Conservation (phyloP, 345 rosid genomes). For the Gossypioides kirkii region DNA sequence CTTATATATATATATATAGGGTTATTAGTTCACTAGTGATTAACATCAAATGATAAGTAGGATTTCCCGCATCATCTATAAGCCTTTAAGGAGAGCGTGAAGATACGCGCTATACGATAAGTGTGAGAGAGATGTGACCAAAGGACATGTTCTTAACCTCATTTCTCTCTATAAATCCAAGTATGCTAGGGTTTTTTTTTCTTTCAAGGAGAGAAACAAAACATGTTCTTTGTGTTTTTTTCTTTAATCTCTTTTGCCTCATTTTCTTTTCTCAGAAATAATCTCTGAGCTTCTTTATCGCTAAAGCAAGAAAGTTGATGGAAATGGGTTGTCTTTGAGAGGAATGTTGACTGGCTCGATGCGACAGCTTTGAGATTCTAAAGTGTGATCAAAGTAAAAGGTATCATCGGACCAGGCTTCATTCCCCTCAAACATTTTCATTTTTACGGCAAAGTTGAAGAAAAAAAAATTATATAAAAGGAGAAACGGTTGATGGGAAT, state of each 20-base stretch:
- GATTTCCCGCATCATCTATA: no score
- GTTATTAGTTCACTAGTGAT: no score
- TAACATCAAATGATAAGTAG: no score
- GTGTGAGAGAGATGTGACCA: not conserved
- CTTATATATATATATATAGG: no score
- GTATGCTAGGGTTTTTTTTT: constrained; percentile 22
- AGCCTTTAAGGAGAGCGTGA: not conserved
- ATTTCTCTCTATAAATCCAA: constrained; percentile 21
- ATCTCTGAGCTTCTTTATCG: not conserved
- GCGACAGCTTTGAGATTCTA: not conserved
- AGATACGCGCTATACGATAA: not conserved
- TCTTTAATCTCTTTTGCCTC: not conserved
- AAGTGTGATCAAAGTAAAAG: constrained; percentile 7
- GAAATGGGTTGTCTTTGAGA: constrained; percentile 19
- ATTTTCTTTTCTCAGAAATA: not conserved
- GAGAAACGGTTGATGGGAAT: constrained; percentile 43
- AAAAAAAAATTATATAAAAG: not conserved
- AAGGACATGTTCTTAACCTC: not conserved
- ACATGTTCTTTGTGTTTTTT: not conserved
- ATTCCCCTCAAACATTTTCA: constrained; percentile 17
- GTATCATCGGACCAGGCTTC: constrained; percentile 26
- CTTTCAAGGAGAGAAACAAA: not conserved
- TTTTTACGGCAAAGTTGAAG: not conserved
- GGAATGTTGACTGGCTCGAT: constrained; percentile 21
- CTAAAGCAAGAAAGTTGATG: not conserved